phyloP scores from a whole-genome alignment of 495 filamentous ascomycete species.

The Trichocladium antarcticum region DNA sequence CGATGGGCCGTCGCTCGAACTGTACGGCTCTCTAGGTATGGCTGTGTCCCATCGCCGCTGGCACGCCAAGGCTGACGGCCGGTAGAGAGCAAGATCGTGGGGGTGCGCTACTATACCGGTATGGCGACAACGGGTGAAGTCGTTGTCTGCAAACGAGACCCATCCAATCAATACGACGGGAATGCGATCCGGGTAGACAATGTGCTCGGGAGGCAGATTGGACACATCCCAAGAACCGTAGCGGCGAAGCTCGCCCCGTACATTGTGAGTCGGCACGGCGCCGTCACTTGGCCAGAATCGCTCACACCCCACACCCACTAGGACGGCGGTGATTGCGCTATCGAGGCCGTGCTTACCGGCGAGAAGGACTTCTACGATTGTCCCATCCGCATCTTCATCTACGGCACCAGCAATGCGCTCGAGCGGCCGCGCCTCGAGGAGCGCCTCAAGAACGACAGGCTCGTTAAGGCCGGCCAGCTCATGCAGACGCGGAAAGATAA shows the following conservation, averaged over 20 bases:
- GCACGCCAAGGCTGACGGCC: constrained; percentile 21
- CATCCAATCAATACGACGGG: constrained; percentile 57
- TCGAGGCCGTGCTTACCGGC: constrained; percentile 54
- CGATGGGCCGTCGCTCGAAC: constrained; percentile 33
- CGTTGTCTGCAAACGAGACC: constrained; percentile 57
- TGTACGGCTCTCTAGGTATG: constrained; percentile 40
- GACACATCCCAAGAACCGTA: constrained; percentile 58
- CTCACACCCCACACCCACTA: constrained; percentile 1
- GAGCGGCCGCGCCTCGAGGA: constrained; percentile 43
- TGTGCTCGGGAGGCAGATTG: constrained; percentile 67
- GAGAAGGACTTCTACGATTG: constrained; percentile 54
- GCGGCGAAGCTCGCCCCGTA: constrained; percentile 64
- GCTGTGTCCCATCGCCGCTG: background rate
- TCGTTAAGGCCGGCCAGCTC: constrained; percentile 37
- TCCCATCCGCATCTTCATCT: constrained; percentile 56
- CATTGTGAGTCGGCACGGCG: constrained; percentile 38
- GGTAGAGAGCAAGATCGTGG: constrained; percentile 60
- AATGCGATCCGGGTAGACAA: constrained; percentile 78
- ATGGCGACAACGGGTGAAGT: constrained; percentile 60
- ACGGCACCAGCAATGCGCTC: constrained; percentile 48
- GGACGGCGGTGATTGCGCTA: constrained; percentile 36
- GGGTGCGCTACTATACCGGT: constrained; percentile 67
- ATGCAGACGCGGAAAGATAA: constrained; percentile 42
- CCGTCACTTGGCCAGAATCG: background rate
- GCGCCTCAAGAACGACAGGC: constrained; percentile 51